phyloP scores from a whole-genome alignment of 805 yeast species.

The Candida hispaniensis region DNA sequence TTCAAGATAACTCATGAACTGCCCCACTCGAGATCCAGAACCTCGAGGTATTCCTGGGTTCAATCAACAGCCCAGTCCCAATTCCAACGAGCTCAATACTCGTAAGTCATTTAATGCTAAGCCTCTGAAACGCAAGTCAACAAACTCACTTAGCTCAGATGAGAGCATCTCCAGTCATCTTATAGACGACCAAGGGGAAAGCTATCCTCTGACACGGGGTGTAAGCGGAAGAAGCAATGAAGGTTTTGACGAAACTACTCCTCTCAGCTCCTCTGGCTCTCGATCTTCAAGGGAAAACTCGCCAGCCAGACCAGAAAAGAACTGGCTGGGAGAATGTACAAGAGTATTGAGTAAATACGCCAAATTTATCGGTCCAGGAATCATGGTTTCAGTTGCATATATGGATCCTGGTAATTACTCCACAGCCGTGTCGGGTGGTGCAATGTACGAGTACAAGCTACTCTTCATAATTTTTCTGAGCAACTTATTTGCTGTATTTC shows the following conservation, averaged over 20 bases:
- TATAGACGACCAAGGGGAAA: constrained; percentile 1
- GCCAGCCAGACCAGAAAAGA: constrained; percentile 2
- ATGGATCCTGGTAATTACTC: constrained; percentile 93
- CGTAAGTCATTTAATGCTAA: constrained; percentile 18
- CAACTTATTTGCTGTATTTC: constrained; percentile 71
- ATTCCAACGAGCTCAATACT: constrained; percentile 21
- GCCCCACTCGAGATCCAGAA: constrained; percentile 27
- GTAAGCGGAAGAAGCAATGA: too few species aligned
- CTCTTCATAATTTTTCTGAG: constrained; percentile 64
- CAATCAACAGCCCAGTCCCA: constrained; percentile 24
- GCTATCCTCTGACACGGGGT: too few species aligned
- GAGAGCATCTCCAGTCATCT: too few species aligned
- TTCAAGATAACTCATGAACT: too few species aligned
- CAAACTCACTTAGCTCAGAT: too few species aligned
- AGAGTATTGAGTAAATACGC: constrained; percentile 41
- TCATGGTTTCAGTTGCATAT: constrained; percentile 80
- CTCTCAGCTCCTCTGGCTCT: constrained; percentile 14
- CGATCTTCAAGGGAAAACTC: constrained; percentile 1
- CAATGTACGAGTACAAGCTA: constrained; percentile 61
- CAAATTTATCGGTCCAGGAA: constrained; percentile 76
- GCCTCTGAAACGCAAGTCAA: constrained; percentile 3
- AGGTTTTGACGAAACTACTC: constrained; percentile 12
- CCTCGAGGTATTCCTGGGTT: constrained; percentile 22
- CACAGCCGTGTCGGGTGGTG: constrained; percentile 83
- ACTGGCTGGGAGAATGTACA: constrained; percentile 5